These are phyloP conservation scores for Pilasporangium apinafurcum DNA, from an alignment of 352 stramenopile genomes.

Conservation along the genomic window DNA sequence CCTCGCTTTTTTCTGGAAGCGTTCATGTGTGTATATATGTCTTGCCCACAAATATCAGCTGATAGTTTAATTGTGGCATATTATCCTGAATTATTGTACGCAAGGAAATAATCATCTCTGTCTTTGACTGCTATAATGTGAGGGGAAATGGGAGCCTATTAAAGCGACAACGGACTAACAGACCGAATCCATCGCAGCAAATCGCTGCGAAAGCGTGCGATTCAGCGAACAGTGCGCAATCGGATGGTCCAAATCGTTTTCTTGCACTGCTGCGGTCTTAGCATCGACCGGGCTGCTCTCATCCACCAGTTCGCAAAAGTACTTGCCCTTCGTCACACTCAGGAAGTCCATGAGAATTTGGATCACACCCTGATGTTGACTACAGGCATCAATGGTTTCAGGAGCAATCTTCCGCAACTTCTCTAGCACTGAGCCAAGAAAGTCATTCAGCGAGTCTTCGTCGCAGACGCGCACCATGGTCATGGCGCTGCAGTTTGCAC, in stretches of 20 bases:
- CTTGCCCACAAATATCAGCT: no score
- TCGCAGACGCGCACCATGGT: conserved; percentile 36
- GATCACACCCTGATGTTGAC: conserved; percentile 63
- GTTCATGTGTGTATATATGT: no score
- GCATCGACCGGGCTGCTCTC: conserved; percentile 9
- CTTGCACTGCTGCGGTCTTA: conserved; percentile 21
- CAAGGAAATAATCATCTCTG: no score
- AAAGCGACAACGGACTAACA: no score
- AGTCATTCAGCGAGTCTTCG: conserved; percentile 49
- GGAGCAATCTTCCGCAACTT: conserved; percentile 44
- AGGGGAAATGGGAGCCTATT: no score
- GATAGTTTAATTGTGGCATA: no score
- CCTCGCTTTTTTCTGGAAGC: no score
- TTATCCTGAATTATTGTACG: no score
- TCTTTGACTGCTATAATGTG: no score
- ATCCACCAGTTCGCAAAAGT: conserved; percentile 54
- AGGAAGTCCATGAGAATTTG: conserved; percentile 83
- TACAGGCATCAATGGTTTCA: conserved; percentile 44
- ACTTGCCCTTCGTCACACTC: conserved; percentile 66
- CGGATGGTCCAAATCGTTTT: conserved; percentile 55
- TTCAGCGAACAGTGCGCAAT: conserved; percentile 71
- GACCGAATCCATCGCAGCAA: conserved; percentile 70
- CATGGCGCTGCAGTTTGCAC: conserved; percentile 37
- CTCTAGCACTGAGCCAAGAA: conserved; percentile 40
- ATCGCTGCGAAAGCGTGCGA: conserved; percentile 69